Conservation (phyloP, 2,329 filamentous ascomycete genomes). For the Monosporascus ibericus region DNA sequence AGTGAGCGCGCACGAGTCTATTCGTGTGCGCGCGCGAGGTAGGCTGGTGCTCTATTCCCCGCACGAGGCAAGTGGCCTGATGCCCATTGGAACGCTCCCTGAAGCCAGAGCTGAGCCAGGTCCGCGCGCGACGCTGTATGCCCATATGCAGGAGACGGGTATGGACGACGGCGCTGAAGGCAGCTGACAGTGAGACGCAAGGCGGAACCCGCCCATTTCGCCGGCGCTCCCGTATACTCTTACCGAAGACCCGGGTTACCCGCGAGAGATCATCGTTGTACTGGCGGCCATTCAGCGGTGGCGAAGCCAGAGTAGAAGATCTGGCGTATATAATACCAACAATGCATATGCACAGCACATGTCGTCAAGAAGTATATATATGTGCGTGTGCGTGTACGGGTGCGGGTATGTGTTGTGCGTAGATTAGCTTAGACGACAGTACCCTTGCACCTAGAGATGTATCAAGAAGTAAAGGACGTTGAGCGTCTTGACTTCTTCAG, state of each 20-base stretch:
- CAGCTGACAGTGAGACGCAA: not conserved
- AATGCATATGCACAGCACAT: too few relatives aligned
- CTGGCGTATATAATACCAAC: too few relatives aligned
- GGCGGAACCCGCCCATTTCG: not conserved
- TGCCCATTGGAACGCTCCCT: too few relatives aligned
- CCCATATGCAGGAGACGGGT: not conserved
- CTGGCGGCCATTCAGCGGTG: not conserved
- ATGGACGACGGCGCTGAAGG: not conserved
- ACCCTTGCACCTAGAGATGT: too few relatives aligned
- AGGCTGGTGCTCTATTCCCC: not conserved
- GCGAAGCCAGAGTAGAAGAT: too few relatives aligned
- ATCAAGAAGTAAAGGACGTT: too few relatives aligned
- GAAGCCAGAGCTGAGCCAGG: not conserved
- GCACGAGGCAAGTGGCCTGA: not conserved
- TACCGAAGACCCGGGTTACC: not conserved
- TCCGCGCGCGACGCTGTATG: not conserved
- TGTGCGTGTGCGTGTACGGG: too few relatives aligned
- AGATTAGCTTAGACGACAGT: too few relatives aligned
- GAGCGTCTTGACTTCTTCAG: too few relatives aligned
- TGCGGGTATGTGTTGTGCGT: too few relatives aligned
- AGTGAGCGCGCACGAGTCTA: not conserved
- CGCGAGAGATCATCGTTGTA: not conserved
- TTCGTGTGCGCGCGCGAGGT: not conserved
- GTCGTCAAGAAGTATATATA: too few relatives aligned
- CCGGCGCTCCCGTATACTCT: not conserved